Percentiles rank a stretch among this genome's conserved stretches.
phyloP scores from a whole-genome alignment of 1,284 basidiomycete species.

The Melampsora americana region DNA sequence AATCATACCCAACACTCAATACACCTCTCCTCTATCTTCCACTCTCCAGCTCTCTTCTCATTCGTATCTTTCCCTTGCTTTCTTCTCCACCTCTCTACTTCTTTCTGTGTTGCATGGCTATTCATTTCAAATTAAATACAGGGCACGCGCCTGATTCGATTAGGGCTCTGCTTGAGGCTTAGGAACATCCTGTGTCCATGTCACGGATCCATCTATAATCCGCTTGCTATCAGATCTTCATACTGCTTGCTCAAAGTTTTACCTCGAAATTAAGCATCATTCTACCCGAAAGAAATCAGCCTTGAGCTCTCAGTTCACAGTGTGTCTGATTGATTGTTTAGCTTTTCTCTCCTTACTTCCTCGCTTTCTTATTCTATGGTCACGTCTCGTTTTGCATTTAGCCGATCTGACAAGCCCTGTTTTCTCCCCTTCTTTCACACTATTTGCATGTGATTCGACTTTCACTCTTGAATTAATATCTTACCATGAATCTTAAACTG shows the following conservation, averaged over 20 bases:
- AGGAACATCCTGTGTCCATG: neutral
- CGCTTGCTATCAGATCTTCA: too few relatives aligned
- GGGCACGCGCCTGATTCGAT: too few relatives aligned
- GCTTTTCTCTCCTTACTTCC: neutral
- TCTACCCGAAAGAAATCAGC: neutral
- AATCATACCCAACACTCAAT: neutral
- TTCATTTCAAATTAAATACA: too few relatives aligned
- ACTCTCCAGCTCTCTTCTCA: neutral
- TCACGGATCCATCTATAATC: neutral
- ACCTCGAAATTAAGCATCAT: too few relatives aligned
- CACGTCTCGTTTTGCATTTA: too few relatives aligned
- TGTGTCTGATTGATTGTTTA: neutral
- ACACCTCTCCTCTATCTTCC: conserved; percentile 3
- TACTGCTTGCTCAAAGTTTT: too few relatives aligned
- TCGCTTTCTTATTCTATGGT: too few relatives aligned
- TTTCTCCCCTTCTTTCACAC: neutral
- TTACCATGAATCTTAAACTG: neutral
- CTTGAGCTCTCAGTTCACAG: neutral
- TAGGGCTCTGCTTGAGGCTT: too few relatives aligned
- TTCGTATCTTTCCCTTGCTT: neutral
- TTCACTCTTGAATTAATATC: neutral
- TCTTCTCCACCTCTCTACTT: neutral
- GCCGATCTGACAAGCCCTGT: too few relatives aligned
- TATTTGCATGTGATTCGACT: neutral
- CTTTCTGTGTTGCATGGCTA: neutral